Percentiles rank a stretch among this genome's conserved stretches.
Evolutionary conservation across 768 basidiomycete species (phyloP).

Genomic region (Auricularia cornea): DNA sequence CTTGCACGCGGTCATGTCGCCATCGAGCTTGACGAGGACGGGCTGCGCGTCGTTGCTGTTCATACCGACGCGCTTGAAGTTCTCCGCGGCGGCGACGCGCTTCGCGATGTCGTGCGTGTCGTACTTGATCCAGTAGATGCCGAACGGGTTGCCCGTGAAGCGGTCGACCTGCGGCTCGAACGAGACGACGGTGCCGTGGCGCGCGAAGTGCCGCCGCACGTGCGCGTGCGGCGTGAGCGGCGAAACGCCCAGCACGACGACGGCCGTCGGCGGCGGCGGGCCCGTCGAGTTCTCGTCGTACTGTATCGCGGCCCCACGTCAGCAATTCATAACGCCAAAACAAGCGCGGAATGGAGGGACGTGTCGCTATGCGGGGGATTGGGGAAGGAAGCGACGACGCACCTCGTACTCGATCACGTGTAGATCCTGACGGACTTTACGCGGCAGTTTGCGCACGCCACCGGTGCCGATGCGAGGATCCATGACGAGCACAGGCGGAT

Average conservation of each 20-base stretch:
- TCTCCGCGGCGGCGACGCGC: conserved; percentile 53
- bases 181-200: conserved; percentile 51
- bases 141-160: conserved; percentile 72
- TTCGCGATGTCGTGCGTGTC: conserved; percentile 58
- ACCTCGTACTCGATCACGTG: conserved; percentile 50
- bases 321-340: too few species aligned
- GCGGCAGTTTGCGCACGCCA: conserved; percentile 15
- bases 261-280: conserved; percentile 62
- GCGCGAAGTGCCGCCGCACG: conserved; percentile 56
- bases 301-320: conserved; percentile 29
- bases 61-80: conserved; percentile 53
- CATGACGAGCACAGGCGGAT: not conserved
- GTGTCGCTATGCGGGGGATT: too few species aligned
- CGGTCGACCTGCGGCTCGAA: conserved; percentile 76
- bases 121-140: conserved; percentile 71
- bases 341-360: too few species aligned
- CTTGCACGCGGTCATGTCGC: conserved; percentile 54
- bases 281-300: conserved; percentile 66
- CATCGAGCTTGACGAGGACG: conserved; percentile 73
- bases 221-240: conserved; percentile 58
- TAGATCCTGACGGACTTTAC: conserved; percentile 30
- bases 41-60: conserved; percentile 42
- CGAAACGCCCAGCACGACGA: conserved; percentile 65
- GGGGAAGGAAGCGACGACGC: not conserved
- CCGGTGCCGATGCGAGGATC: conserved; percentile 19